These are phyloP conservation scores for Barnettozyma botsteinii DNA, from an alignment of 805 yeast genomes.

Conservation along the genomic window DNA sequence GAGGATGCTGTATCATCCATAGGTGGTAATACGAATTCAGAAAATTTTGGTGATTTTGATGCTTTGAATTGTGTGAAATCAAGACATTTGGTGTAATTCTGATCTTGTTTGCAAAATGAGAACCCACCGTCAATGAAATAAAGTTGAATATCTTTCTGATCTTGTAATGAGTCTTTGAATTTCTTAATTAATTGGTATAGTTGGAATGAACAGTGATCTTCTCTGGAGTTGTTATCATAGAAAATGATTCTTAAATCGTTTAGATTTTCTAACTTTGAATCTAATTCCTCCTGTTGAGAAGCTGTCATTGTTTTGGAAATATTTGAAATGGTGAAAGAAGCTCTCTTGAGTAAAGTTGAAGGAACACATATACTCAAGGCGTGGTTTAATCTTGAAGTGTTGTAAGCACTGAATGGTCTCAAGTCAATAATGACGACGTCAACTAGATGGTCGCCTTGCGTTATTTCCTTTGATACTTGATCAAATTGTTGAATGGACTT, in stretches of 20 bases:
- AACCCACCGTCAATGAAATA: constrained; percentile 22
- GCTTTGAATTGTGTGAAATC: constrained; percentile 16
- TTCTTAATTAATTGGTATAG: constrained; percentile 24
- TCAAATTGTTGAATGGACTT: constrained; percentile 9
- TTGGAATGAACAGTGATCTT: constrained; percentile 21
- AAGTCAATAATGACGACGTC: constrained; percentile 42
- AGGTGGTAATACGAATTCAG: constrained; percentile 21
- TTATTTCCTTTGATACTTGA: not conserved
- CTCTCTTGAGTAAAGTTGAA: constrained; percentile 73
- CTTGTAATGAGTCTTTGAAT: constrained; percentile 15
- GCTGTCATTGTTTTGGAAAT: constrained; percentile 25
- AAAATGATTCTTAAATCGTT: constrained; percentile 16
- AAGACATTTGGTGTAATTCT: not conserved
- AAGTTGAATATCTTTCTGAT: constrained; percentile 13
- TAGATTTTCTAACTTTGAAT: constrained; percentile 10
- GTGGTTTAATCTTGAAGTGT: constrained; percentile 48
- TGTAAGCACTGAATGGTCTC: constrained; percentile 74
- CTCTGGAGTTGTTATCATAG: constrained; percentile 22
- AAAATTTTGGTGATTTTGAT: constrained; percentile 12
- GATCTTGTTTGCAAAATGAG: constrained; percentile 10
- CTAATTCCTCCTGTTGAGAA: constrained; percentile 15
- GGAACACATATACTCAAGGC: constrained; percentile 83
- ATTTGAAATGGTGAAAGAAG: constrained; percentile 23
- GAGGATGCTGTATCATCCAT: constrained; percentile 22
- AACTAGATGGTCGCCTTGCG: not conserved